Evolutionary conservation across 2,329 filamentous ascomycete genomes (phyloP), one percentile per base, ranked within the genome.

Genomic region (Cladophialophora bantiana): DNA sequence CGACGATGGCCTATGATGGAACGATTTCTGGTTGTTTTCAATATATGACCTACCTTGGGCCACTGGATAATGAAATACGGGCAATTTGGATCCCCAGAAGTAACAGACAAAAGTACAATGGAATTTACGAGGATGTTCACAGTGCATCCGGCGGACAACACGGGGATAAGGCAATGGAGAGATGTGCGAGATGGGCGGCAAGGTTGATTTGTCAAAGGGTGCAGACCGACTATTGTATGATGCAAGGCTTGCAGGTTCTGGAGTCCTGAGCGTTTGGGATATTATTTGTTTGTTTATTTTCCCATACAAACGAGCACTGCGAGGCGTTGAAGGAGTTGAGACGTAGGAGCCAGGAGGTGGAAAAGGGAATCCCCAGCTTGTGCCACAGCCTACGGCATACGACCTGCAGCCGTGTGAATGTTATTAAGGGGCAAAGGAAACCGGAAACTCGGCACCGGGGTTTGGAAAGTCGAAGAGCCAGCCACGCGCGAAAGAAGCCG

Each of bases 1-100:
- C 45, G 3, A 20, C 26, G 45, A 5, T 26, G 18, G 18, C 10
- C 7, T 5, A 12, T 26, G 18, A 4, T 50, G 45, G 45, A 26
- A 50, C 45, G 18, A 50, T 15, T 20, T 26, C 45, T 50, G 45
- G 18, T 50, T 50, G 18, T 12, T 50, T 50, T 50, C 45, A 50
- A 50, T 50, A 50, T 18, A 26, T 50, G 45, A 50, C 45, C 9
- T 50, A 26, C 45, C 15, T 50, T 7, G 4, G 45, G 45, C 3
- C 26, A 7, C n/a, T 50, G 10, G 45, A 3, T 50, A 50, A 50
- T 50, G 45, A 50, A 20, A 50, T 26, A 26, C 18, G 45, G 45
- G 45, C 20, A 50, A 50, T 4, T 20, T 26, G 45, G 45, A 48
- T 7, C 4, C 4, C 45, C 7, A 20, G 12, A 20, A 20, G 45